Evolutionary conservation across 176 grass and related monocot species (phyloP).

Genomic region (Paspalum notatum): DNA sequence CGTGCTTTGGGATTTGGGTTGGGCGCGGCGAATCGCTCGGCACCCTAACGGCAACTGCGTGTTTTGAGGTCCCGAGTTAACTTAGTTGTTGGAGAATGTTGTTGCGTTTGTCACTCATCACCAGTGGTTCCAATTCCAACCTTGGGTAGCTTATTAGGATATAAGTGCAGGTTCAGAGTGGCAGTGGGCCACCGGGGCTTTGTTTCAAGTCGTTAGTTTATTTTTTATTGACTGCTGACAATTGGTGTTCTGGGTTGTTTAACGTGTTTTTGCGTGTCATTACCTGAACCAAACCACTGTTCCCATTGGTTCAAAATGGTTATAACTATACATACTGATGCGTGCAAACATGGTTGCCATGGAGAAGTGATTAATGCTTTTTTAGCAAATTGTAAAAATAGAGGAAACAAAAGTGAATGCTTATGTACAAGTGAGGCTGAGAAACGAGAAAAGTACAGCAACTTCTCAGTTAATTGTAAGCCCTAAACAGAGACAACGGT

Average conservation of each 20-base stretch:
- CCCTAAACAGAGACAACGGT: neutral
- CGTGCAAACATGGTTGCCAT: neutral
- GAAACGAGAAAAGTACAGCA: neutral
- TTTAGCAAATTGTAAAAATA: neutral
- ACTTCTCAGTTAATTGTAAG: neutral
- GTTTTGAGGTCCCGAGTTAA: neutral
- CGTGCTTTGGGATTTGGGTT: too few relatives aligned
- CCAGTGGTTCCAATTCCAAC: neutral
- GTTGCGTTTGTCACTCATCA: neutral
- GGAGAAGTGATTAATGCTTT: neutral
- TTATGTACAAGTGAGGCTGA: neutral
- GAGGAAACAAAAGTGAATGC: neutral
- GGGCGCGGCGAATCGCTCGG: too few relatives aligned
- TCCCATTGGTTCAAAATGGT: neutral
- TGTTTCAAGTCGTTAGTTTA: constrained; percentile 7
- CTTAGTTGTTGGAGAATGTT: neutral
- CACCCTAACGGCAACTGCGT: too few relatives aligned
- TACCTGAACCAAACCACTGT: neutral
- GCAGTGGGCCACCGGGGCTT: neutral
- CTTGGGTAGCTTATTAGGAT: neutral
- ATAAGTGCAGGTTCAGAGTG: too few relatives aligned
- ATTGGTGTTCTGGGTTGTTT: neutral
- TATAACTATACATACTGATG: neutral
- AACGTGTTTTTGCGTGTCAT: neutral
- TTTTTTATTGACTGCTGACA: neutral